Evolutionary conservation across 2,329 filamentous ascomycete genomes (phyloP), one percentile per base, ranked within the genome.

Genomic region (Acephala macrosclerotiorum): DNA sequence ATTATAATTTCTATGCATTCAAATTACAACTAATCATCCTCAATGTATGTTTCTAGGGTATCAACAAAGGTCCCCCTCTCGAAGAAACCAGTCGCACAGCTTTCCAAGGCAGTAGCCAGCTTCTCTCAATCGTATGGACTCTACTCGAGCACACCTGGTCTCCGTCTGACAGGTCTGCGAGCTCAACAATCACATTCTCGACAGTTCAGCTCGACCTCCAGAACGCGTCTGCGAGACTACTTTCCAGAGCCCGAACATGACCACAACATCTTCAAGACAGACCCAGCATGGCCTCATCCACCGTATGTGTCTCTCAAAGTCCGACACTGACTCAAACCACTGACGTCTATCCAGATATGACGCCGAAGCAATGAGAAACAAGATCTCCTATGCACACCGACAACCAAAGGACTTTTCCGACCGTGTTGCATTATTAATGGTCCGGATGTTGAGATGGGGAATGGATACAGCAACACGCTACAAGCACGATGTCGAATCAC

Each of bases 401-500:
- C 78, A 89, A 71, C 88, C 91, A 1, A 84, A 88, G 73, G 91
- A 87, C 14, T 84, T 87, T 75, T 91, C 93, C 4, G 96, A 99
- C 77, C 89, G 87, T 81, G 80, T 91, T 3, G 96, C 96, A 2
- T 89, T 96, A 75, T 85, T 87, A 65, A 87, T 93, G 69, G 90
- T 97, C 58, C 88, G 92, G 7, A 70, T 94, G 25, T 85, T 94
- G 45, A 86, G 95, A 58, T 95, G 87, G 84, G 88, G 88, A 11
- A 93, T 96, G 80, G 95, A 98, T 76, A 80, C 90, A 40, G 91
- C 85, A 18, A 97, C 94, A 0, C 93, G 94, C 14, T 91, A 93
- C 71, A 89, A 87, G 36, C 93, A 97, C 75, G 86, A 92, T 69
- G 86, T 83, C 11, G 80, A 83, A 2, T 79, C 80, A 1, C 68